A percentile compares a stretch with the other conserved stretches of the same genome.
phyloP scores from a whole-genome alignment of 2,329 filamentous ascomycete genomes.

The Fusarium scirpi region DNA sequence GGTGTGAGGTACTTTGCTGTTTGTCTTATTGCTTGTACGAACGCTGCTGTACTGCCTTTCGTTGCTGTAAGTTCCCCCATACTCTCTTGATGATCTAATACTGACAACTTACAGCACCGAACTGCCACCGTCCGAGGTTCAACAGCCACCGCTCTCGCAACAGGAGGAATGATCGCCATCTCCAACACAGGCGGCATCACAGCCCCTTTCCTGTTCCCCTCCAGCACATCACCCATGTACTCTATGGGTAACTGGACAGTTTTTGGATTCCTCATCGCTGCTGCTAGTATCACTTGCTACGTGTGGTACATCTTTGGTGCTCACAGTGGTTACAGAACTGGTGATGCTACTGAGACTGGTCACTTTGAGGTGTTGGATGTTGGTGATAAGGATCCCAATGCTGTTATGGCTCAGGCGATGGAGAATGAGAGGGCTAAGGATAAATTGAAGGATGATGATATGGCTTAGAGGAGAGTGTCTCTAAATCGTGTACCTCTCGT shows the following conservation, averaged over 20 bases:
- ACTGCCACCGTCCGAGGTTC: constrained; percentile 51
- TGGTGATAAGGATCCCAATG: constrained; percentile 36
- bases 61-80: constrained; percentile 46
- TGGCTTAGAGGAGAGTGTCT: constrained; percentile 8
- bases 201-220: constrained; percentile 51
- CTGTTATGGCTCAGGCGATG: constrained; percentile 33
- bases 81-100: rapidly evolving
- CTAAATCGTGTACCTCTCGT: rapidly evolving
- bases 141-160: constrained; percentile 51
- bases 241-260: constrained; percentile 53
- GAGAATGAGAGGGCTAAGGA: constrained; percentile 34
- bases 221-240: constrained; percentile 49
- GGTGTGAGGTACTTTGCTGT: constrained; percentile 50
- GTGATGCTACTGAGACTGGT: constrained; percentile 28
- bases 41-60: constrained; percentile 50
- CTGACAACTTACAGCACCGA: constrained; percentile 43
- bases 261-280: constrained; percentile 48
- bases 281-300: constrained; percentile 45
- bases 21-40: constrained; percentile 51
- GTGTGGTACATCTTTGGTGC: constrained; percentile 50
- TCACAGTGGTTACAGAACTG: constrained; percentile 50
- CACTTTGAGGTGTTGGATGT: constrained; percentile 37
- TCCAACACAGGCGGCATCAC: constrained; percentile 52
- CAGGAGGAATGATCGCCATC: constrained; percentile 52
- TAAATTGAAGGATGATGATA: constrained; percentile 34